These are phyloP conservation scores for Candida corydali DNA, from an alignment of 805 yeast genomes.

Conservation along the genomic window DNA sequence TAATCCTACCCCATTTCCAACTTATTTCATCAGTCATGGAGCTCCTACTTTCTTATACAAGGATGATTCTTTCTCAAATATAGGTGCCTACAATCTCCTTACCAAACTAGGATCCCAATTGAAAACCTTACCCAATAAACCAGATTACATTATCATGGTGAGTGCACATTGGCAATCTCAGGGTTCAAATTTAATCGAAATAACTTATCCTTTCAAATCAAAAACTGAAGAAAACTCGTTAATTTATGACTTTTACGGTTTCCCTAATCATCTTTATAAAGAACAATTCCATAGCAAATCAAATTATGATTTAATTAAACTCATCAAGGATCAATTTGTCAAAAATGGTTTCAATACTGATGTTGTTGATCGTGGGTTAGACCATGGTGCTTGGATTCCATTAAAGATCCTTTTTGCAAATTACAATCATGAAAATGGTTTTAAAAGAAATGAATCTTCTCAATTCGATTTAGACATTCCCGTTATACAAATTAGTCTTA, in stretches of 20 bases:
- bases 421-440: slow-evolving; percentile 25
- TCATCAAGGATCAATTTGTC: slow-evolving; percentile 39
- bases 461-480: slow-evolving; percentile 41
- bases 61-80: slow-evolving; percentile 46
- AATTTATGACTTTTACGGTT: slow-evolving; percentile 73
- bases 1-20: slow-evolving; percentile 42
- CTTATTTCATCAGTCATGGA: slow-evolving; percentile 75
- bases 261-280: slow-evolving; percentile 60
- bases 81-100: slow-evolving; percentile 59
- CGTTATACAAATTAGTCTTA: slow-evolving; percentile 48
- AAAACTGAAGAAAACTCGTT: slow-evolving; percentile 43
- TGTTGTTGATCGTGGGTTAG: slow-evolving; percentile 60
- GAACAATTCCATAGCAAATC: slow-evolving; percentile 56
- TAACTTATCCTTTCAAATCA: slow-evolving; percentile 33
- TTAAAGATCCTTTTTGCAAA: slow-evolving; percentile 60
- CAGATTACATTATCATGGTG: slow-evolving; percentile 61
- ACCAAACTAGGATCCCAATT: slow-evolving; percentile 50
- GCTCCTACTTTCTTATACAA: slow-evolving; percentile 73
- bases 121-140: slow-evolving; percentile 46
- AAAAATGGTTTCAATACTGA: slow-evolving; percentile 41
- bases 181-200: slow-evolving; percentile 39
- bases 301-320: slow-evolving; percentile 39
- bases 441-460: slow-evolving; percentile 14
- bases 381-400: slow-evolving; percentile 85
- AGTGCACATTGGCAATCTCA: slow-evolving; percentile 77